Evolutionary conservation across 2,329 filamentous ascomycete species (phyloP), one percentile per base, ranked within the genome.

Genomic region (Fusarium armeniacum): DNA sequence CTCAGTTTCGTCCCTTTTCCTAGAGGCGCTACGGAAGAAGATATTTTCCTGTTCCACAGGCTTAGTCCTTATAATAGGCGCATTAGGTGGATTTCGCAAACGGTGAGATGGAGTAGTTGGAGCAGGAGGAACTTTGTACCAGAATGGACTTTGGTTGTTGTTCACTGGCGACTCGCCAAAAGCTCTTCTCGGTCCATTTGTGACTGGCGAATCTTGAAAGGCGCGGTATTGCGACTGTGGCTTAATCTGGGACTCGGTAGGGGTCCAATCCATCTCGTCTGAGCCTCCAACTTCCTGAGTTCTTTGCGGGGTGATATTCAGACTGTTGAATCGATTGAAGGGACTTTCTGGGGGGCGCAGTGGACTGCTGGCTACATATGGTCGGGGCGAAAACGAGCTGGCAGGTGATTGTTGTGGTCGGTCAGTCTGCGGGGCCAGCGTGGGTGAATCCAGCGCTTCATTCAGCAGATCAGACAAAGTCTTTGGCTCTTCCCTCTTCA

Each of bases 261-360:
- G 90, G 4, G 89, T 87, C 89, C 91, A 93, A 74, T 94, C 92
- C 92, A 94, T 94, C 58, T 86, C 85, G 40, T 91, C 87, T 2
- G 81, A 81, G 59, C 85, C 81, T 11, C 81, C 78, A 2, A 75
- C 54, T 24, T 75, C 65, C 36, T 69, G 67, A 3, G 62, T 40
- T 30, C 41, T 67, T 32, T 67, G 62, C 10, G 66, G 56, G 2
- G 72, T 66, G 15, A 76, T 58, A 40, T 56, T 61, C 9, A 70
- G 62, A 24, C n/a, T 65, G 32, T 58, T 70, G 43, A 75, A 62
- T 13, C 44, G 59, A 5, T 28, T 15, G 6, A 32, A 53, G 6
- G 73, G 35, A 10, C 62, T 72, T 18, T 50, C 62, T 9, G 41
- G 20, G 6, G 54, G 49, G 7, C 40, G 66, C 8, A 61, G 32